These are phyloP conservation scores for Laguncularia racemosa DNA, from an alignment of 345 rosid genomes.

Conservation along the genomic window DNA sequence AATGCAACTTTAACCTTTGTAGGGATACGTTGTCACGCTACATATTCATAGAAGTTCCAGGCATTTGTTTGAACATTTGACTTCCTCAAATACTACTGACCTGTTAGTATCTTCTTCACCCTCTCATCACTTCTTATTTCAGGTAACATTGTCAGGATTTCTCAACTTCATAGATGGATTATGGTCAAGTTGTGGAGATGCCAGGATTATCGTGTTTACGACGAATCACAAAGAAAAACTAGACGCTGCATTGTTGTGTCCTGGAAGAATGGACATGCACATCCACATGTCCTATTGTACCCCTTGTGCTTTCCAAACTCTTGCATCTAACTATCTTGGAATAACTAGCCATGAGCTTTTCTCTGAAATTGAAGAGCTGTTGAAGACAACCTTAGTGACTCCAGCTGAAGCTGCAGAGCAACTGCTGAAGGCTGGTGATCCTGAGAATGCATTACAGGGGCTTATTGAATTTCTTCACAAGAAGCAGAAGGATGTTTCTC, in stretches of 20 bases:
- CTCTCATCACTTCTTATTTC: not conserved
- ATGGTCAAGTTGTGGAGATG: conserved; percentile 49
- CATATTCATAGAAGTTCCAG: too few relatives aligned
- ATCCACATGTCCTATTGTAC: conserved; percentile 45
- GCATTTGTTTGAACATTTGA: too few relatives aligned
- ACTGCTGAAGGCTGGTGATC: conserved; percentile 30
- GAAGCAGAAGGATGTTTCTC: conserved; percentile 17
- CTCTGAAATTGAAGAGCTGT: conserved; percentile 24
- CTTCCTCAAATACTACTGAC: too few relatives aligned
- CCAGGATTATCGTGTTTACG: conserved; percentile 42
- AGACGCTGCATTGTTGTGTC: conserved; percentile 37
- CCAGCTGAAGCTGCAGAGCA: conserved; percentile 55
- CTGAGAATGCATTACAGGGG: conserved; percentile 11
- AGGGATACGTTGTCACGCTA: too few relatives aligned
- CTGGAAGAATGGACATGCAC: conserved; percentile 55
- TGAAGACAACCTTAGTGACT: conserved; percentile 23
- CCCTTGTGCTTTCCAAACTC: conserved; percentile 20
- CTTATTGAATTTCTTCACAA: conserved; percentile 20
- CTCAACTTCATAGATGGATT: conserved; percentile 44
- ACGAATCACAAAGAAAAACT: conserved; percentile 41
- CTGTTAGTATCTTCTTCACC: too few relatives aligned
- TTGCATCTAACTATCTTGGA: conserved; percentile 34
- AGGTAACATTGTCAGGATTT: conserved; percentile 39
- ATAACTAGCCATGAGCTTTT: conserved; percentile 20
- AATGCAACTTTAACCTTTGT: too few relatives aligned